phyloP scores from a whole-genome alignment of 352 stramenopile genomes.

The Phytophthora kernoviae region DNA sequence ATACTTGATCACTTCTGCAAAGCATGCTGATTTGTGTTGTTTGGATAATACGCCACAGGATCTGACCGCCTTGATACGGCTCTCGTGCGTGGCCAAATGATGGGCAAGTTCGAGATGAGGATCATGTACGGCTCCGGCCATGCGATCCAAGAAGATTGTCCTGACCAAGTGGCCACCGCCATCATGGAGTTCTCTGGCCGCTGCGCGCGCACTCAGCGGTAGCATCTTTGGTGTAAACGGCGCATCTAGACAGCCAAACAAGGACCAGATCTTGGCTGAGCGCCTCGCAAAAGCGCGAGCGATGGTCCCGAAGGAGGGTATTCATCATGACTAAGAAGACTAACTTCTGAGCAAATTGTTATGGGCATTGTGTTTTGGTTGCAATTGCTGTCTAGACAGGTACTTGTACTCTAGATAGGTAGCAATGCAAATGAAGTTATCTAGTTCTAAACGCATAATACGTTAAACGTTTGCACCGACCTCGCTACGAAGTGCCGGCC shows the following conservation, averaged over 20 bases:
- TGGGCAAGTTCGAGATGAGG: slow-evolving; percentile 90
- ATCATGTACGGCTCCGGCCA: slow-evolving; percentile 89
- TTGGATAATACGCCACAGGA: slow-evolving; percentile 21
- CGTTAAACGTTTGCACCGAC: slow-evolving; percentile 42
- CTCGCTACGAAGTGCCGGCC: slow-evolving; percentile 52
- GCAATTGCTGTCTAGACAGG: slow-evolving; percentile 21
- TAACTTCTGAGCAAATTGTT: slow-evolving; percentile 13
- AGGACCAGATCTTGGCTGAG: slow-evolving; percentile 47
- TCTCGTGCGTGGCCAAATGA: slow-evolving; percentile 89
- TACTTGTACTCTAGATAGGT: slow-evolving; percentile 23
- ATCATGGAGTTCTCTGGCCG: slow-evolving; percentile 70
- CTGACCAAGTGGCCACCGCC: slow-evolving; percentile 68
- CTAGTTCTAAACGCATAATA: slow-evolving; percentile 37
- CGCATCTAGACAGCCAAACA: slow-evolving; percentile 32
- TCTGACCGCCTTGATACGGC: slow-evolving; percentile 88
- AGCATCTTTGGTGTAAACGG: slow-evolving; percentile 37
- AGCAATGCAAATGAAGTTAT: slow-evolving; percentile 5
- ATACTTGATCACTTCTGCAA: background rate
- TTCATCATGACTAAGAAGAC: slow-evolving; percentile 17
- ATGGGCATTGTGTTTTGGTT: slow-evolving; percentile 20
- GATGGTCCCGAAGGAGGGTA: slow-evolving; percentile 56
- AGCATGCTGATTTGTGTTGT: slow-evolving; percentile 1
- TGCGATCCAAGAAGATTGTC: slow-evolving; percentile 88
- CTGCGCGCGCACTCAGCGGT: slow-evolving; percentile 47
- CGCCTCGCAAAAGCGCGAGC: slow-evolving; percentile 62